Conservation (phyloP, 192 early-diverging fungal genomes). For the Backusella tuberculispora region DNA sequence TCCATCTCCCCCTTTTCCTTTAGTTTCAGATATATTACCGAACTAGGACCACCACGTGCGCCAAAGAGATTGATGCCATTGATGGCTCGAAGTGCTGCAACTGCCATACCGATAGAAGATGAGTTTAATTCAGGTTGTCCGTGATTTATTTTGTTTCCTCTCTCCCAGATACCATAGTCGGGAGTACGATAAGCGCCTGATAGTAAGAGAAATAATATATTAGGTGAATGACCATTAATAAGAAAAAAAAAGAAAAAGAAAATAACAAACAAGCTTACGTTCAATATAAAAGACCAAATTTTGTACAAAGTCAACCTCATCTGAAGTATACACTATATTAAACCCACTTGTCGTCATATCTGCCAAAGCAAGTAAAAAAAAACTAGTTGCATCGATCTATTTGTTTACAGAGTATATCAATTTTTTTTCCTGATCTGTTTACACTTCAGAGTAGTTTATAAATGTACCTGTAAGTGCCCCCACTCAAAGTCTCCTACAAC, state of each 20-base stretch:
- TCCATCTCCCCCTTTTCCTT: neutral
- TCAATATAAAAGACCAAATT: constrained; percentile 91
- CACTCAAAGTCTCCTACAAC: constrained; percentile 84
- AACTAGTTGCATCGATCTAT: constrained; percentile 77
- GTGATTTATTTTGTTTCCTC: constrained; percentile 88
- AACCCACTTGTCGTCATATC: constrained; percentile 82
- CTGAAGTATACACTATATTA: constrained; percentile 72
- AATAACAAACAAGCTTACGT: constrained; percentile 40
- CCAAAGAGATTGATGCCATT: constrained; percentile 87
- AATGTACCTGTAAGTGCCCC: constrained; percentile 74
- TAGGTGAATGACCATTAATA: neutral
- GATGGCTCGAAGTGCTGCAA: constrained; percentile 82
- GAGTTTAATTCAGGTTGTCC: constrained; percentile 85
- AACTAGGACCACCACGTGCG: constrained; percentile 69
- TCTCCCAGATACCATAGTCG: constrained; percentile 88
- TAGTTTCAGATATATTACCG: constrained; percentile 34
- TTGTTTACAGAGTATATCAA: neutral
- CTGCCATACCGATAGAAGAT: constrained; percentile 85
- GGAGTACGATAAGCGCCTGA: constrained; percentile 71
- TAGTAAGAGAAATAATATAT: neutral
- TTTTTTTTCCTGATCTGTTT: neutral
- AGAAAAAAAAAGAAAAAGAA: neutral
- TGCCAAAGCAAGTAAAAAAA: constrained; percentile 78
- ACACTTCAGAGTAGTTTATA: neutral
- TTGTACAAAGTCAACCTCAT: constrained; percentile 85